phyloP scores from a whole-genome alignment of 495 filamentous ascomycete species.

The Cryomyces minteri region DNA sequence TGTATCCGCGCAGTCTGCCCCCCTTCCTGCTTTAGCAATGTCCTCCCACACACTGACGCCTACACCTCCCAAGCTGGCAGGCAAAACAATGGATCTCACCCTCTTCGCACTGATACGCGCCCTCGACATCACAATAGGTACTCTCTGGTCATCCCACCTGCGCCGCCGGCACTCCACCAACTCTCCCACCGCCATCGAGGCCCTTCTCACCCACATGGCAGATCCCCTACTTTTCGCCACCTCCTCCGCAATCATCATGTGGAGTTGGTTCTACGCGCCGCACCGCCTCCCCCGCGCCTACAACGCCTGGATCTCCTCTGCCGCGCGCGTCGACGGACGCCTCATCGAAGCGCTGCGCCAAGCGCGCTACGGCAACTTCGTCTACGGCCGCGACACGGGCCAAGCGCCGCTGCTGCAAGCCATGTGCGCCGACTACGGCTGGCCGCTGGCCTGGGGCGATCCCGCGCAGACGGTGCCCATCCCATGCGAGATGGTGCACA shows the following conservation, averaged over 20 bases:
- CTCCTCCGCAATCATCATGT: constrained; percentile 73
- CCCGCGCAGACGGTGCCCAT: constrained; percentile 55
- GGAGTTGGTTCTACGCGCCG: constrained; percentile 70
- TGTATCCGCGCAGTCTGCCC: neutral
- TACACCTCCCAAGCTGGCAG: constrained; percentile 32
- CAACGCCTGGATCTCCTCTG: constrained; percentile 68
- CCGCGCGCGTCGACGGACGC: constrained; percentile 61
- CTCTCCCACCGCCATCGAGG: constrained; percentile 17
- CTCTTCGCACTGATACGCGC: constrained; percentile 64
- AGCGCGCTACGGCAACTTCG: constrained; percentile 39
- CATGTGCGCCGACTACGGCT: constrained; percentile 58
- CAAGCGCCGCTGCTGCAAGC: constrained; percentile 48
- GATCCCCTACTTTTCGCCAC: constrained; percentile 60
- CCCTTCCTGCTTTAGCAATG: neutral
- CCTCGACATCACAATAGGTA: constrained; percentile 48
- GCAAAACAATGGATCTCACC: constrained; percentile 73
- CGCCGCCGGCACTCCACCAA: constrained; percentile 6
- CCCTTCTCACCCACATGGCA: constrained; percentile 30
- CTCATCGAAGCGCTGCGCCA: constrained; percentile 57
- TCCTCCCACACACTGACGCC: neutral
- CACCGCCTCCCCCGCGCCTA: constrained; percentile 54
- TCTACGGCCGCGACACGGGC: constrained; percentile 66
- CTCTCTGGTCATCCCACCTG: constrained; percentile 33
- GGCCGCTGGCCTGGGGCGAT: constrained; percentile 59
- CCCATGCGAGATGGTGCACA: constrained; percentile 79